These are phyloP conservation scores for Boletellus deceptivus DNA, from an alignment of 1,284 basidiomycete genomes.

Conservation along the genomic window DNA sequence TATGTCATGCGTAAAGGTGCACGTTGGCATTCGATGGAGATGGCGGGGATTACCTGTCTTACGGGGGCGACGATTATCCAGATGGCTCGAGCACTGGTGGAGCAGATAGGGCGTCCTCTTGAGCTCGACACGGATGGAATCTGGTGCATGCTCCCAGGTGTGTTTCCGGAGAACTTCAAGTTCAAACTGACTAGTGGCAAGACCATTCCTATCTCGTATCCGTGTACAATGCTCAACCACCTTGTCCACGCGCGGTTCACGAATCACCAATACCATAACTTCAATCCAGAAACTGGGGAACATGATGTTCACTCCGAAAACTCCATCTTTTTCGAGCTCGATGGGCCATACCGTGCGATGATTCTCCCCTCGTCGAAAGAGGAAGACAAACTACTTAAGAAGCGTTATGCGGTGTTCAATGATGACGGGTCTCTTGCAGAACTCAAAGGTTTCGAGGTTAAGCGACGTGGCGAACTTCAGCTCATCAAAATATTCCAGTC, in stretches of 20 bases:
- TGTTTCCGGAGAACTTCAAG: constrained; percentile 98
- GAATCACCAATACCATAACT: constrained; percentile 97
- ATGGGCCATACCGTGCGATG: constrained; percentile 99
- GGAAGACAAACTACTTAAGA: constrained; percentile 98
- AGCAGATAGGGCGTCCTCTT: constrained; percentile 95
- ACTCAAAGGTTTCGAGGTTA: constrained; percentile 98
- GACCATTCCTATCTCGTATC: constrained; percentile 91
- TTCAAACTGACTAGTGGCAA: constrained; percentile 92
- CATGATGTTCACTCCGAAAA: constrained; percentile 94
- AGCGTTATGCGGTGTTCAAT: constrained; percentile 99
- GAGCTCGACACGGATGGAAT: constrained; percentile 99
- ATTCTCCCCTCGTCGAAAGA: constrained; percentile 99
- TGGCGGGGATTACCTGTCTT: constrained; percentile 99
- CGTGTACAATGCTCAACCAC: constrained; percentile 99
- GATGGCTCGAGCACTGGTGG: constrained; percentile 97
- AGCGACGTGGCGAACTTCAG: constrained; percentile 95
- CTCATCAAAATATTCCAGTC: constrained; percentile 99
- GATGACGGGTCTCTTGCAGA: constrained; percentile 97
- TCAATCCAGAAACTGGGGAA: constrained; percentile 80
- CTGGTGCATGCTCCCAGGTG: constrained; percentile 99
- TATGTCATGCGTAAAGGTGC: constrained; percentile 99
- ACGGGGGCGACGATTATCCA: constrained; percentile 99
- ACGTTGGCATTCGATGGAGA: constrained; percentile 99
- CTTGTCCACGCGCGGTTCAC: constrained; percentile 96
- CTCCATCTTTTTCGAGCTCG: constrained; percentile 99